Base-by-base conservation (phyloP, 305 asterid genomes). In the Fraxinus xanthoxyloides region DNA sequence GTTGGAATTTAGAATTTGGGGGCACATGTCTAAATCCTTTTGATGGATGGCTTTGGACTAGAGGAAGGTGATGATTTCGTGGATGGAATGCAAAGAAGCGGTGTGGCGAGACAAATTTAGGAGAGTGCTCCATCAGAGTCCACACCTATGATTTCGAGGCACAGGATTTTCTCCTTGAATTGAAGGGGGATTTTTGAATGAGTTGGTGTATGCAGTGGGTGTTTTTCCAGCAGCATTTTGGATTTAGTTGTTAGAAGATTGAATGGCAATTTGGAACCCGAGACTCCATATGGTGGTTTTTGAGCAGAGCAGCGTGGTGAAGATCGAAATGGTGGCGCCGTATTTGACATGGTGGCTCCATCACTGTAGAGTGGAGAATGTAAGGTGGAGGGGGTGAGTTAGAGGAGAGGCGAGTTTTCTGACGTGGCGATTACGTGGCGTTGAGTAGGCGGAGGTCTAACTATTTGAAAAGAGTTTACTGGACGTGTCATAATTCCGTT, bases 131-230 rank as follows among this genome's bases (percentile, higher is more conserved):
- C 91, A 63, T 97, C 97, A 24, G 95, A 90, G 83, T 95, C 97
- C 79, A 95, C 95, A 56, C 98, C 99, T 92, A 92, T 85, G 85
- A 94, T 90, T 84, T 94, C 97, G 28, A 94, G 92, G 91, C 97
- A 95, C 78, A 92, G 85, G 88, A 92, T 92, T 81, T 95, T 38
- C 46, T 38, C 46, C 46, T 38, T 38, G 13, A 38, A 38, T 38
- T 38, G 46, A 38, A 2, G 48, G 74, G 99, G 92, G 83, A 92
- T 81, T 86, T 92, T 90, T 9, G 90, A 61, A 48, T 91, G 94
- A 51, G 93, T 86, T 23, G 95, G 90, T 72, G 87, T 84, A 87
- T 87, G 91, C 76, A 93, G 97, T 2, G 97, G 95, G 86, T 95
- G 94, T 24, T 88, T 84, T 24, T 87, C 91, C 76, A 95, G 97